Evolutionary conservation across 345 rosid genomes (phyloP).

Genomic region (Boechera stricta): DNA sequence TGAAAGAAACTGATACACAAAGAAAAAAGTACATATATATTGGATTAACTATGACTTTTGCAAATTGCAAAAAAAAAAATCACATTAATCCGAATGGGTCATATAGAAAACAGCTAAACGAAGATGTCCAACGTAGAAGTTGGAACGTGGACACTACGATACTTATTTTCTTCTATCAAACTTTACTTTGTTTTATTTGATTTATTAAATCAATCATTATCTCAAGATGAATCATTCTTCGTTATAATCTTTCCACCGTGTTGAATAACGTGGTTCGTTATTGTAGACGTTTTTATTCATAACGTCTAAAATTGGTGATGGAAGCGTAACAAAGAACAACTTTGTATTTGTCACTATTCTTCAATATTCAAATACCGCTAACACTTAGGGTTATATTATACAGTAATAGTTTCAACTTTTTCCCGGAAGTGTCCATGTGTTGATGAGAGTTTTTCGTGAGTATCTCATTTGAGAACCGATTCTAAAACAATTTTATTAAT

Average conservation of each 20-base stretch:
- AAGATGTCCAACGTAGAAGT: conserved; percentile 36
- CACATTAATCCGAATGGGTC: conserved; percentile 24
- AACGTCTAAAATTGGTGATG: neutral
- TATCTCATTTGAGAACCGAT: no score
- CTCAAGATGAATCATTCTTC: conserved; percentile 9
- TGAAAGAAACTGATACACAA: neutral
- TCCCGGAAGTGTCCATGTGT: no score
- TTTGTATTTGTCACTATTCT: neutral
- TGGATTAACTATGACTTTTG: conserved; percentile 18
- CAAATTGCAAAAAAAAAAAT: neutral
- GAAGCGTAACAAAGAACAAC: neutral
- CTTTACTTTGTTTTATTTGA: conserved; percentile 12
- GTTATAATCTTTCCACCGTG: conserved; percentile 6
- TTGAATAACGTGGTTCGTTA: conserved; percentile 28
- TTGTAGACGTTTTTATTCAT: neutral
- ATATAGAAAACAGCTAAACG: conserved; percentile 28
- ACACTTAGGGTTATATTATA: no score
- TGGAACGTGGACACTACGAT: conserved; percentile 43
- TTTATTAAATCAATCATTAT: neutral
- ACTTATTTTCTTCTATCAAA: conserved; percentile 3
- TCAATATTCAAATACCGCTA: conserved; percentile 2
- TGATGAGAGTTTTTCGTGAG: no score
- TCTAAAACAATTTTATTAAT: no score
- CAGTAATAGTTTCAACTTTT: no score
- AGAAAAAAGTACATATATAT: neutral